Percentiles rank a stretch among this genome's conserved stretches.
Evolutionary conservation across 2,329 filamentous ascomycete species (phyloP).

Genomic region (Ceratocystis diversiconidia): DNA sequence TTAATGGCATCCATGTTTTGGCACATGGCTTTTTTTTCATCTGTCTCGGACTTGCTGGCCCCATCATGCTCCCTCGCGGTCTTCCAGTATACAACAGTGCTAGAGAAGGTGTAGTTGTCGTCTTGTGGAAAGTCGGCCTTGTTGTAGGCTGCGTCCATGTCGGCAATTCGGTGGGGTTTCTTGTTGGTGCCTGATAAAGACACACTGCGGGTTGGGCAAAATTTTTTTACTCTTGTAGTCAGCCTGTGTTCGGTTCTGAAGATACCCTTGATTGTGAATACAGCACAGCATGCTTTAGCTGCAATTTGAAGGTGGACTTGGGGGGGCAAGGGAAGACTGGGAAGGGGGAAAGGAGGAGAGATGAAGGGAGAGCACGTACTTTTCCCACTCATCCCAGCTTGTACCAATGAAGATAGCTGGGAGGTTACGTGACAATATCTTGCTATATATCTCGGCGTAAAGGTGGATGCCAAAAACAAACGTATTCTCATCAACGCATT

Average conservation of each 20-base stretch:
- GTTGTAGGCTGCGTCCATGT: slow-evolving; percentile 25
- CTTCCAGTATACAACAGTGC: slow-evolving; percentile 30
- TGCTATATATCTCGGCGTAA: slow-evolving; percentile 39
- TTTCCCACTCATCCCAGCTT: slow-evolving; percentile 36
- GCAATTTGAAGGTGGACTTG: neutral
- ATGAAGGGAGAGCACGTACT: slow-evolving; percentile 26
- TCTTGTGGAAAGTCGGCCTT: slow-evolving; percentile 29
- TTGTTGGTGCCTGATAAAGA: neutral
- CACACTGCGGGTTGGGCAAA: neutral
- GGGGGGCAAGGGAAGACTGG: neutral
- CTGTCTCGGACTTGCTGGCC: neutral
- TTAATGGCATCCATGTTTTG: neutral
- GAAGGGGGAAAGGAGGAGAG: neutral
- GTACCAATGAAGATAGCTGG: slow-evolving; percentile 48
- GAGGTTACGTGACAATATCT: slow-evolving; percentile 31
- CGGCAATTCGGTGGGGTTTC: slow-evolving; percentile 22
- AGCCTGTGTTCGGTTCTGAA: neutral
- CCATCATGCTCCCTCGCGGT: neutral
- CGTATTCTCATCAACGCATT: slow-evolving; percentile 32
- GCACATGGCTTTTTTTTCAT: neutral
- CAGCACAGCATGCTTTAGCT: neutral
- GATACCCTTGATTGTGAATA: slow-evolving; percentile 6
- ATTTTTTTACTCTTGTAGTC: neutral
- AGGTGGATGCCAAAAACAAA: slow-evolving; percentile 51
- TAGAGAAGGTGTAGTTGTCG: slow-evolving; percentile 28